A percentile compares a stretch with the other conserved stretches of the same genome.
Evolutionary conservation across 768 basidiomycete genomes (phyloP).

Genomic region (Bullera alba): DNA sequence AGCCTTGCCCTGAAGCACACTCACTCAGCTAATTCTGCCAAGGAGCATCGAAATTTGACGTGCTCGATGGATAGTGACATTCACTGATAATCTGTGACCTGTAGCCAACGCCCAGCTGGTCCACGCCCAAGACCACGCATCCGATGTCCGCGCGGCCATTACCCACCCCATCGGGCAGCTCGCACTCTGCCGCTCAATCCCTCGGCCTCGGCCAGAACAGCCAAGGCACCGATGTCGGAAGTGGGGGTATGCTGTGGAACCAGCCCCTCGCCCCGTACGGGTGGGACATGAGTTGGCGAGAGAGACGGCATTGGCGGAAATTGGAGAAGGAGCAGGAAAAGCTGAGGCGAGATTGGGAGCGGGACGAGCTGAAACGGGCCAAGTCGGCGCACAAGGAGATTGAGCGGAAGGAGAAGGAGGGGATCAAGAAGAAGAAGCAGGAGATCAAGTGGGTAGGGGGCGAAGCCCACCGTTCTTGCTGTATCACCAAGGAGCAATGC

Average conservation of each 20-base stretch:
- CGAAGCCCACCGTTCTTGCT: neutral
- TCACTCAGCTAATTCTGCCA: too few relatives aligned
- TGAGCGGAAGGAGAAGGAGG: slow-evolving; percentile 9
- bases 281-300: neutral
- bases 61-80: too few relatives aligned
- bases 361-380: slow-evolving; percentile 5
- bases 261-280: neutral
- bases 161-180: too few relatives aligned
- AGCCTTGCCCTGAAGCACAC: too few relatives aligned
- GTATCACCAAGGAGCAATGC: neutral
- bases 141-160: too few relatives aligned
- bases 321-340: slow-evolving; percentile 1
- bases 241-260: neutral
- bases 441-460: slow-evolving; percentile 6
- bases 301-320: neutral
- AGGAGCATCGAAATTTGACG: too few relatives aligned
- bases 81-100: too few relatives aligned
- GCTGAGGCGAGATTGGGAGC: slow-evolving; percentile 3
- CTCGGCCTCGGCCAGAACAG: neutral
- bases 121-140: too few relatives aligned
- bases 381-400: slow-evolving; percentile 9
- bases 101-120: too few relatives aligned
- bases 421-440: slow-evolving; percentile 11
- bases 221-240: too few relatives aligned
- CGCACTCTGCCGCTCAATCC: neutral